Evolutionary conservation across 139 green algal species (phyloP), one percentile per base, ranked within the genome.

Genomic region (Chlamydomonas urium): DNA sequence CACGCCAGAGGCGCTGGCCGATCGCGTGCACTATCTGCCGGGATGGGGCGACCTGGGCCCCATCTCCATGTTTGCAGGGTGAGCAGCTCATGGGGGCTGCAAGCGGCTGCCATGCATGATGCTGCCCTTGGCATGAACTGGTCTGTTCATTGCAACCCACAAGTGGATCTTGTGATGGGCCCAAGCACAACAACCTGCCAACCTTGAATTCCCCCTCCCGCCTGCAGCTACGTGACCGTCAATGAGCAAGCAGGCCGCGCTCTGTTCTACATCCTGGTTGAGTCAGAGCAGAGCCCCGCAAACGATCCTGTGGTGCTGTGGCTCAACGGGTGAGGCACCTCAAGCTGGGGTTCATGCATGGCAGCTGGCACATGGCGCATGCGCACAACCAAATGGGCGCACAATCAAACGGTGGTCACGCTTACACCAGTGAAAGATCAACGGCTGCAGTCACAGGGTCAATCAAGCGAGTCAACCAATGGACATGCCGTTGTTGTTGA

Each of bases 221-320:
- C n/a, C n/a, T 65, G n/a, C 77, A 91, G 89, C 1, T 94, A 94
- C 69, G 66, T 96, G 5, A 97, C 86, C 0, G 89, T 97, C n/a
- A 74, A 95, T 33, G 78, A 90, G 10, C 56, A 71, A 0, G 82
- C 85, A 0, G 91, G 88, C 0, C 77, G 90, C 10, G 75, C 83
- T 2, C 75, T 96, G 29, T 96, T 90, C 75, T 96, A 94, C 47
- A 53, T 81, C 0, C 83, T 94, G 69, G 82, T 75, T 4, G 82
- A 91, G 73, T 74, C 76, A 3, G 38, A 38, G 28, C 28, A 34
- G 14, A n/a, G 69, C 4, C 42, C 66, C 0, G 57, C 56, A 1
- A 2, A 59, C 6, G 77, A 85, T 1, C 83, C 90, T 0, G 56
- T 95, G 34, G 65, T 93, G 32, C 72, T 95, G 33, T 95, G 87